Conservation (phyloP, 1,284 basidiomycete genomes). For the Mycena citricolor region DNA sequence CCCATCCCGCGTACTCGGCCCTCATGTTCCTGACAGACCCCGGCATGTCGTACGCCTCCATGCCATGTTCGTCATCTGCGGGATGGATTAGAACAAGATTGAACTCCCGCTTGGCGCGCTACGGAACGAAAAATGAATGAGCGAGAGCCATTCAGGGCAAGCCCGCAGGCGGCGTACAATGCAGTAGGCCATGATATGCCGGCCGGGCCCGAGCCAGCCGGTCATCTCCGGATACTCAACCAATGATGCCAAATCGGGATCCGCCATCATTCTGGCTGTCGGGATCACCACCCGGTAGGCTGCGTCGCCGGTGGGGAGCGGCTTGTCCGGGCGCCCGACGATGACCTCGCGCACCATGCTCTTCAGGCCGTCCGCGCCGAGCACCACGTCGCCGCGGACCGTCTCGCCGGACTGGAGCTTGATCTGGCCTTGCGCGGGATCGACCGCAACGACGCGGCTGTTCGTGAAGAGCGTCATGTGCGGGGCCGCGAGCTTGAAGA, state of each 20-base stretch:
- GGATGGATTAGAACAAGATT: conserved; percentile 50
- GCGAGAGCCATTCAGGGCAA: too few relatives aligned
- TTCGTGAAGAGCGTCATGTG: conserved; percentile 41
- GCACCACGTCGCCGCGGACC: conserved; percentile 44
- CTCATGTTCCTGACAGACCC: conserved; percentile 44
- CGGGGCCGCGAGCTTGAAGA: conserved; percentile 41
- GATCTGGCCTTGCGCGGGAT: conserved; percentile 38
- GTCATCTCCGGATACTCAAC: conserved; percentile 39
- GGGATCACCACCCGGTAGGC: conserved; percentile 56
- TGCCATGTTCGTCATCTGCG: conserved; percentile 34
- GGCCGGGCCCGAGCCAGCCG: conserved; percentile 45
- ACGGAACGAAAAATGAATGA: too few relatives aligned
- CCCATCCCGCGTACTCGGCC: conserved; percentile 45
- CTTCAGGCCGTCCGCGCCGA: conserved; percentile 57
- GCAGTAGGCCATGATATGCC: conserved; percentile 44
- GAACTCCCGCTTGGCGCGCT: conserved; percentile 44
- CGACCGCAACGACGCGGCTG: conserved; percentile 40
- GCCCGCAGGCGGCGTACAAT: conserved; percentile 37
- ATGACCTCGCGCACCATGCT: conserved; percentile 44
- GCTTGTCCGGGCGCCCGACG: conserved; percentile 38
- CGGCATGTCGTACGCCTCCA: conserved; percentile 42
- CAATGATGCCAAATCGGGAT: conserved; percentile 45
- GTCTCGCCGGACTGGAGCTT: conserved; percentile 44
- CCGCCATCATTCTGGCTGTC: conserved; percentile 41
- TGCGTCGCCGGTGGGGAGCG: conserved; percentile 53